phyloP scores from a whole-genome alignment of 306 rosid species.

The Quercus dentata region DNA sequence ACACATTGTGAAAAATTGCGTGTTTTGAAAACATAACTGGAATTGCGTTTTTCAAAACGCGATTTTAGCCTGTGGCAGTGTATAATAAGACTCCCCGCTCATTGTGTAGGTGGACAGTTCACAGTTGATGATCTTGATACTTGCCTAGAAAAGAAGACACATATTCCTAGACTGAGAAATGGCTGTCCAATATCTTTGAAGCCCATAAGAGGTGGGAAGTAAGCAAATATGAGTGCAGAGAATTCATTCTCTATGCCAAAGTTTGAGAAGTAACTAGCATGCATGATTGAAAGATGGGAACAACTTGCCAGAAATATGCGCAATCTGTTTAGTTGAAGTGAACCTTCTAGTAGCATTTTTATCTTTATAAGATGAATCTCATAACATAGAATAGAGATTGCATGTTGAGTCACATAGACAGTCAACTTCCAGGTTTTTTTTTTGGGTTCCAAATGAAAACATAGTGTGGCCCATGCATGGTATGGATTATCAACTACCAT shows the following conservation, averaged over 20 bases:
- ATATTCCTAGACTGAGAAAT: slow-evolving; percentile 57
- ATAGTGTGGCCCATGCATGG: no score
- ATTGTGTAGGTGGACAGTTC: slow-evolving; percentile 53
- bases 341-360: neutral
- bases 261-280: slow-evolving; percentile 10
- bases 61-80: no score
- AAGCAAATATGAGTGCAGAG: slow-evolving; percentile 1
- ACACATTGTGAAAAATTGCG: neutral
- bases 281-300: neutral
- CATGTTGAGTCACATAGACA: no score
- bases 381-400: neutral
- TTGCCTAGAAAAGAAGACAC: slow-evolving; percentile 67
- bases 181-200: slow-evolving; percentile 72
- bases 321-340: neutral
- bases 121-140: slow-evolving; percentile 60
- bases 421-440: no score
- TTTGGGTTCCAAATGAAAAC: no score
- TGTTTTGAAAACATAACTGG: no score
- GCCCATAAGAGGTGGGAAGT: slow-evolving; percentile 29
- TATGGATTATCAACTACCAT: no score
- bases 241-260: neutral
- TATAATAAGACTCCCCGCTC: neutral
- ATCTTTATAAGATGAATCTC: neutral
- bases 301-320: neutral
- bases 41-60: no score